phyloP scores from a whole-genome alignment of 306 rosid species.

The Sindora glabra region DNA sequence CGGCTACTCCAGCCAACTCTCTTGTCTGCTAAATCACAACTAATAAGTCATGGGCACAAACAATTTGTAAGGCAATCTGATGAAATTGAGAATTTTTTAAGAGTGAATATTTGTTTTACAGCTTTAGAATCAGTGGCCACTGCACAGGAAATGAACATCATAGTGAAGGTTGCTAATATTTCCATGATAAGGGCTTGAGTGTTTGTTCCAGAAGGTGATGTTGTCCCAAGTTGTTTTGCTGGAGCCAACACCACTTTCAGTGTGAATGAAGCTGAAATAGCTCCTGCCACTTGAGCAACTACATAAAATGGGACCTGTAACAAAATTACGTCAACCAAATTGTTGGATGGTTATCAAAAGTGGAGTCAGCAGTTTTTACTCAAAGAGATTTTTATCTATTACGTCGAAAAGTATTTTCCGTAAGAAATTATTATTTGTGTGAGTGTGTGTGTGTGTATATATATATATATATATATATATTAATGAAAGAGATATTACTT shows the following conservation, averaged over 20 bases:
- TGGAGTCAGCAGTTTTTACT: no score
- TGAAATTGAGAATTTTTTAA: background rate
- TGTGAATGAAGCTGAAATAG: constrained; percentile 38
- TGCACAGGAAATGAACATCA: no score
- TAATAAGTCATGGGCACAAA: background rate
- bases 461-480: no score
- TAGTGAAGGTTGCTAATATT: constrained; percentile 36
- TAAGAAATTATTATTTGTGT: no score
- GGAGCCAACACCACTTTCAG: constrained; percentile 27
- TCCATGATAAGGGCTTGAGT: constrained; percentile 32
- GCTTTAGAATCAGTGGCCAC: constrained; percentile 43
- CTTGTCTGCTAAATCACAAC: constrained; percentile 14
- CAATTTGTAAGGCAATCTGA: background rate
- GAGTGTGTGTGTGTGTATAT: no score
- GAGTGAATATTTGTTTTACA: constrained; percentile 10
- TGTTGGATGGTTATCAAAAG: no score
- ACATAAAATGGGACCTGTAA: constrained; percentile 45
- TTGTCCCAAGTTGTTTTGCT: constrained; percentile 22
- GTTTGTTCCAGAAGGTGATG: constrained; percentile 30
- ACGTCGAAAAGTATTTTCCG: no score
- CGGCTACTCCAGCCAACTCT: constrained; percentile 45
- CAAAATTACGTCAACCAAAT: no score
- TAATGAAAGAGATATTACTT: no score
- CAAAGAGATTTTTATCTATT: no score
- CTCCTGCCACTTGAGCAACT: constrained; percentile 36